Percentiles rank a stretch among this genome's conserved stretches.
These are phyloP conservation scores for Phellinidium pouzarii DNA, from an alignment of 1,284 basidiomycete genomes.

Conservation along the genomic window DNA sequence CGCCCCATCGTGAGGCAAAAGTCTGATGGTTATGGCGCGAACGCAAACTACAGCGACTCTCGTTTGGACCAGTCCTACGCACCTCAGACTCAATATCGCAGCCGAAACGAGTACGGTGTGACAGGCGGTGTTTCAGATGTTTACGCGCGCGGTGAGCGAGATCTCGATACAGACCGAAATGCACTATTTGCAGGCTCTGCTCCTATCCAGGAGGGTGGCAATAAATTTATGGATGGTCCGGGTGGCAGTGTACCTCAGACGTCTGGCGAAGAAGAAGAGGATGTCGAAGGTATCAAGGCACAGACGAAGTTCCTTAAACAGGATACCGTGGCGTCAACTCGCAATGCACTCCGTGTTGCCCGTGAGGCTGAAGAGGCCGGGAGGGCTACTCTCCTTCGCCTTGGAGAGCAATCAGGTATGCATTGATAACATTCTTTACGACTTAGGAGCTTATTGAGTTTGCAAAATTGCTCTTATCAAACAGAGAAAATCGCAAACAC, in stretches of 20 bases:
- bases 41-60: neutral
- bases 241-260: constrained; percentile 36
- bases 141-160: constrained; percentile 51
- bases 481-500: constrained; percentile 89
- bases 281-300: constrained; percentile 94
- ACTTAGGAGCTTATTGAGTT: neutral
- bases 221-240: constrained; percentile 50
- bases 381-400: constrained; percentile 73
- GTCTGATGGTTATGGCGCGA: constrained; percentile 25
- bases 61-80: neutral
- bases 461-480: constrained; percentile 1
- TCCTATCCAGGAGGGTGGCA: constrained; percentile 45
- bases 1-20: constrained; percentile 19
- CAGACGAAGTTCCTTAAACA: constrained; percentile 90
- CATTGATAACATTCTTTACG: constrained; percentile 29
- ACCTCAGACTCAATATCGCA: neutral
- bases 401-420: constrained; percentile 94
- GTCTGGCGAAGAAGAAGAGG: constrained; percentile 84
- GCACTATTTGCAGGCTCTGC: constrained; percentile 74
- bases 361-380: constrained; percentile 96
- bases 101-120: constrained; percentile 42
- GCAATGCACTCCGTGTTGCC: constrained; percentile 91
- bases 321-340: constrained; percentile 84
- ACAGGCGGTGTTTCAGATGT: constrained; percentile 51
- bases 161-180: constrained; percentile 59